Evolutionary conservation across 1,284 basidiomycete genomes (phyloP).

Genomic region (Heliocybe sulcata): DNA sequence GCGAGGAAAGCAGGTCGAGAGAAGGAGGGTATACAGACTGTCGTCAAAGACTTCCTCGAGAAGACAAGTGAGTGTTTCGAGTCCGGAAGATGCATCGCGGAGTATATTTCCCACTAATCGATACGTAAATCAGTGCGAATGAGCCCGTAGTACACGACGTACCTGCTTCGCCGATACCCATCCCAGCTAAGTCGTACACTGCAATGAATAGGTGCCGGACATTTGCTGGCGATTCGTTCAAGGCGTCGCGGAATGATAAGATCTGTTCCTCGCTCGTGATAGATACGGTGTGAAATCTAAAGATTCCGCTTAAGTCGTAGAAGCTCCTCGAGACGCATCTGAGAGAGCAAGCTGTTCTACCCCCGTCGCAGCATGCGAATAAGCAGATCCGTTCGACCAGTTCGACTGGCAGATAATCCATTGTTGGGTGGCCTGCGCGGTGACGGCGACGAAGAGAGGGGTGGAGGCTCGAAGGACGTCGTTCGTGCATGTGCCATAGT

Average conservation of each 20-base stretch:
- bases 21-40: too few relatives aligned
- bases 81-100: background rate
- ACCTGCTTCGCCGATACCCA: background rate
- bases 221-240: background rate
- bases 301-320: background rate
- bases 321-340: background rate
- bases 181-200: background rate
- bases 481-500: background rate
- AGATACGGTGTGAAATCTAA: background rate
- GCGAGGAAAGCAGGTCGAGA: too few relatives aligned
- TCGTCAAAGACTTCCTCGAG: too few relatives aligned
- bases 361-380: background rate
- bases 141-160: background rate
- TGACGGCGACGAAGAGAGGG: background rate
- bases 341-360: background rate
- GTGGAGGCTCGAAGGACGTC: background rate
- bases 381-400: background rate
- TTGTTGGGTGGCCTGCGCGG: background rate
- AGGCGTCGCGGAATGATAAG: background rate
- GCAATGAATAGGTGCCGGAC: background rate
- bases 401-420: background rate
- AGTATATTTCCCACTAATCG: background rate
- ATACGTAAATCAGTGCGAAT: background rate
- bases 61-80: background rate
- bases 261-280: background rate